Evolutionary conservation across 257 asterid species (phyloP), one percentile per base, ranked within the genome.

Genomic region (Linaria vulgaris): DNA sequence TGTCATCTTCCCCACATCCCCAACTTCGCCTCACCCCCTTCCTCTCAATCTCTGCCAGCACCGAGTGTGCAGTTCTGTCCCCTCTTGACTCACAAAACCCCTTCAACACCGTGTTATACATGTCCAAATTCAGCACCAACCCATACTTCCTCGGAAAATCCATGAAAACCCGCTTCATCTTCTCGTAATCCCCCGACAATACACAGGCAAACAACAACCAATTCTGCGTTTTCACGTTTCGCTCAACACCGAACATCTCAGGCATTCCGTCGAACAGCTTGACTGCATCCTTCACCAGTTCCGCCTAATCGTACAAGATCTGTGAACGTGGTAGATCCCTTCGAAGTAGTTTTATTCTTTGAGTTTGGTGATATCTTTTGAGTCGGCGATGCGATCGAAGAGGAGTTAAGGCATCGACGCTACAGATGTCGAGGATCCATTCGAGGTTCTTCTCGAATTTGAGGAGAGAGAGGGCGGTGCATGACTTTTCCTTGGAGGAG

Each of bases 371-470:
- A 81, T 63, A 50, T 82, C 80, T 21, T 64, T 71, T 46, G 76
- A 66, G 30, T 66, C 78, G 37, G 80, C 80, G 22, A 73, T 2
- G 22, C 87, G 82, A 46, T 81, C 87, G 41, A 78, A 68, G n/a
- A 10, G 87, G 80, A 10, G 78, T 75, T n/a, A 81, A 68, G 12
- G 76, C 46, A 44, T 83, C 87, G 20, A 80, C 80, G 22, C 84
- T 71, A 78, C 87, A 81, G 51, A 81, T 78, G 12, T 78, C 78
- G 63, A 81, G 69, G 52, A 81, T 78, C 12, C 76, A 72, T 43
- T 78, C 78, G 5, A 84, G 87, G 72, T 81, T 68, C 31, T 62
- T 64, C 76, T 81, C 87, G 50, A 75, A 49, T 52, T 67, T n/a
- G n/a, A n/a, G n/a, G n/a, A n/a, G n/a, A n/a, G n/a, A n/a, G n/a